Base-by-base conservation (phyloP, 2,329 filamentous ascomycete genomes). In the Zasmidium cellare region DNA sequence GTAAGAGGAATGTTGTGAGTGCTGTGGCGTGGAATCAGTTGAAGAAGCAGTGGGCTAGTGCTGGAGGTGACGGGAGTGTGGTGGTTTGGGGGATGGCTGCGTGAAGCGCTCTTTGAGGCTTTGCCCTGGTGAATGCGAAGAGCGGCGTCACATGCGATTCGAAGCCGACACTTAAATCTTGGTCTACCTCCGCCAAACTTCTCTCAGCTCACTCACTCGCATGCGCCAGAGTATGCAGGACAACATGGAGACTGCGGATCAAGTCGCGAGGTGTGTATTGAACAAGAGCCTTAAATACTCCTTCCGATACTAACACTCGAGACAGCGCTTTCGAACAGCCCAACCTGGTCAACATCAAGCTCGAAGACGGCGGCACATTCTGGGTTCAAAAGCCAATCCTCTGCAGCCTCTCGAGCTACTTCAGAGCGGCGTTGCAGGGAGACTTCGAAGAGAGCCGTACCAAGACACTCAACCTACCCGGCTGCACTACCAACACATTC, bases 31-130 rank as follows among this genome's bases (percentile, higher is more conserved):
- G 79, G 66, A 80, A 79, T 65, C 71, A 72, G 57, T 66, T 71
- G 44, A 72, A 77, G 41, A 76, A 74, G 64, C 76, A 79, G 59
- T 80, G 77, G 77, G 76, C 74, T 19, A 81, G 78, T 68, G 79
- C 75, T 38, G 79, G 78, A 31, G 79, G 77, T 9, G 77, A 82
- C 67, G 80, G 79, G 18, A 68, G 55, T 52, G 71, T 74, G n/a
- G 68, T 71, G 7, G 62, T 74, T 11, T 74, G 72, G 72, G 69
- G 68, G 6, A 9, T 18, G n/a, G 3, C 11, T 41, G 35, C 7
- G 35, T 41, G n/a, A 41, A 41, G 11, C 6, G n/a, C 5, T 6
- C 16, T 18, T 16, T 5, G 7, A 28, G 25, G 6, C 6, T 28
- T n/a, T n/a, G 6, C 5, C 25, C 6, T 28, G 25, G 25, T 6